Evolutionary conservation across 1,139 yeast species (phyloP), one percentile per base, ranked within the genome.

Genomic region (Torulaspora globosa): DNA sequence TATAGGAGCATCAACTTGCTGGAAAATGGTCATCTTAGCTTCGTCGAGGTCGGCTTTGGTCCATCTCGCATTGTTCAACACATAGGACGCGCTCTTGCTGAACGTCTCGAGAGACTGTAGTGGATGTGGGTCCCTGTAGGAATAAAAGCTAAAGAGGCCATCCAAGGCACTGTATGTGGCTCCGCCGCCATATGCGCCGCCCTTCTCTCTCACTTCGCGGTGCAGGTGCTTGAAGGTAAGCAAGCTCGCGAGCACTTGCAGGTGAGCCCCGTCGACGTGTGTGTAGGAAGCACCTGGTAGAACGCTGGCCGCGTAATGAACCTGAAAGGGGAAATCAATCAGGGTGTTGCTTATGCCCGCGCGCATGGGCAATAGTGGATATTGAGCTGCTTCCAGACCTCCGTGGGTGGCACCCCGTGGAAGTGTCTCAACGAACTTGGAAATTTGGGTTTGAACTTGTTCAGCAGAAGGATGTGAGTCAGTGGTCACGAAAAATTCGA

Each of bases 101-200:
- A 86, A 85, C 1, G 84, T 76, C 5, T 73, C 69, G 12, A 88
- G 67, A 2, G 96, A 84, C 53, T 79, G 78, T 32, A 76, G 63
- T 0, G 97, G 88, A 53, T 87, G 82, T 14, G 98, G 98, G 67
- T 92, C 98, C 57, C 98, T 77, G 69, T 92, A 92, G 0, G 97
- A 88, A 68, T 84, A 94, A 69, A 77, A 89, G 43, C 85, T 78
- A 57, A 90, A 77, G 2, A 82, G 63, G 0, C 97, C 97, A 45
- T 86, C 89, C 24, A 88, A 65, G 0, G 94, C 90, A 60, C 84
- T 87, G 63, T 82, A 90, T 14, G 78, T 72, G 12, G 95, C 84
- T 2, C 98, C 98, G 10, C 96, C 97, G 7, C 98, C 98, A 62
- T 92, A 92, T 0, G 98, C 98, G 45, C 98, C 98, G 51, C 96